A percentile compares a stretch with the other conserved stretches of the same genome.
These are phyloP conservation scores for Alternaria brassicae DNA, from an alignment of 2,329 filamentous ascomycete genomes.

Conservation along the genomic window DNA sequence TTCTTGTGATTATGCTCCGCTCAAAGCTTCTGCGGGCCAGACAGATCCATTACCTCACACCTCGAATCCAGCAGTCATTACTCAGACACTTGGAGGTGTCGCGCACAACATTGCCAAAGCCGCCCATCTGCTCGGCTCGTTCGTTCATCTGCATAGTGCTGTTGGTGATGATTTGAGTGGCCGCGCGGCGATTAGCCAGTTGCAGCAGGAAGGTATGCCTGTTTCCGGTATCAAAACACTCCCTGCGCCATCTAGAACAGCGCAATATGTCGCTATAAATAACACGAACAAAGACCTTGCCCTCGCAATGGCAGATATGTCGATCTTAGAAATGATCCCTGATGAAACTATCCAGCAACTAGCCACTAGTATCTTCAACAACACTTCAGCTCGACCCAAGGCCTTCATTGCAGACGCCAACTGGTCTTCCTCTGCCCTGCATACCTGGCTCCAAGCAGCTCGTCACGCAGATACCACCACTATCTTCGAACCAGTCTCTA, in stretches of 20 bases:
- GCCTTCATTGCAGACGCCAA: slow-evolving; percentile 90
- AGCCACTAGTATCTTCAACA: slow-evolving; percentile 21
- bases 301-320: slow-evolving; percentile 97
- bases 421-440: slow-evolving; percentile 73
- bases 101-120: slow-evolving; percentile 91
- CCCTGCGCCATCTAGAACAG: slow-evolving; percentile 67
- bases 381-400: slow-evolving; percentile 57
- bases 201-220: slow-evolving; percentile 70
- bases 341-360: slow-evolving; percentile 21
- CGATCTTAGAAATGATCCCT: slow-evolving; percentile 68
- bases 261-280: slow-evolving; percentile 92
- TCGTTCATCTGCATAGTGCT: slow-evolving; percentile 78
- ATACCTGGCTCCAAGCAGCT: slow-evolving; percentile 70
- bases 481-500: slow-evolving; percentile 89
- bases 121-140: slow-evolving; percentile 71
- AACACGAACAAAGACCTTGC: slow-evolving; percentile 81
- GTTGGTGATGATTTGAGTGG: slow-evolving; percentile 83
- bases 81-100: slow-evolving; percentile 86
- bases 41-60: slow-evolving; percentile 68
- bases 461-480: slow-evolving; percentile 55
- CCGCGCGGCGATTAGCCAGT: slow-evolving; percentile 70
- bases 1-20: slow-evolving; percentile 76
- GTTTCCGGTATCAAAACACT: slow-evolving; percentile 64
- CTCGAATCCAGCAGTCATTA: slow-evolving; percentile 84
- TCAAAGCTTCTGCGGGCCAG: slow-evolving; percentile 49